Percentiles rank a stretch among this genome's conserved stretches.
Evolutionary conservation across 495 filamentous ascomycete species (phyloP).

Genomic region (Penicillium paxilli): DNA sequence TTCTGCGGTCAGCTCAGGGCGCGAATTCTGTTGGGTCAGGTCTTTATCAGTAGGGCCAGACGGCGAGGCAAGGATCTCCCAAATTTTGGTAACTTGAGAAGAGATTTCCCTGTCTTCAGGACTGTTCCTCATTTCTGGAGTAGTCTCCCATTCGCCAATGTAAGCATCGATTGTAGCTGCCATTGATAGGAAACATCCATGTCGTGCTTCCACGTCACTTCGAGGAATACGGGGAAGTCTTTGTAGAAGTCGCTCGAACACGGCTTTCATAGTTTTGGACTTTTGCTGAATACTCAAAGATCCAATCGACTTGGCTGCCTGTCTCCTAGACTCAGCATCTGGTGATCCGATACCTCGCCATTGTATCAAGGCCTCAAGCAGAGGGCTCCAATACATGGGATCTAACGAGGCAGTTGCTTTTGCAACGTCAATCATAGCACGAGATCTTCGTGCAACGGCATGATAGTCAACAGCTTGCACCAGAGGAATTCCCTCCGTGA

Average conservation of each 20-base stretch:
- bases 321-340: constrained; percentile 69
- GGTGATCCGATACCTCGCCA: constrained; percentile 85
- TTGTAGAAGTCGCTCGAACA: constrained; percentile 41
- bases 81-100: constrained; percentile 29
- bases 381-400: constrained; percentile 65
- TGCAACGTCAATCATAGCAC: constrained; percentile 77
- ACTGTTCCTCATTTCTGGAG: constrained; percentile 7
- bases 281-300: constrained; percentile 44
- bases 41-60: constrained; percentile 41
- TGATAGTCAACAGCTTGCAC: constrained; percentile 93
- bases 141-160: constrained; percentile 12
- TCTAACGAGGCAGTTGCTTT: constrained; percentile 63
- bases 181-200: constrained; percentile 66
- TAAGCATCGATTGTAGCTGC: constrained; percentile 44
- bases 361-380: constrained; percentile 69
- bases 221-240: constrained; percentile 49
- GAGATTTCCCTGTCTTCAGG: constrained; percentile 21
- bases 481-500: constrained; percentile 75
- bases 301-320: constrained; percentile 70
- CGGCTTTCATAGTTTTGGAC: constrained; percentile 31
- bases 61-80: constrained; percentile 41
- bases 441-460: constrained; percentile 80
- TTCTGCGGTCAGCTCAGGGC: constrained; percentile 70
- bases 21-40: constrained; percentile 50
- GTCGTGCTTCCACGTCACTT: constrained; percentile 65